Conservation (phyloP, 352 stramenopile species). For the Phytopythium boreale region DNA sequence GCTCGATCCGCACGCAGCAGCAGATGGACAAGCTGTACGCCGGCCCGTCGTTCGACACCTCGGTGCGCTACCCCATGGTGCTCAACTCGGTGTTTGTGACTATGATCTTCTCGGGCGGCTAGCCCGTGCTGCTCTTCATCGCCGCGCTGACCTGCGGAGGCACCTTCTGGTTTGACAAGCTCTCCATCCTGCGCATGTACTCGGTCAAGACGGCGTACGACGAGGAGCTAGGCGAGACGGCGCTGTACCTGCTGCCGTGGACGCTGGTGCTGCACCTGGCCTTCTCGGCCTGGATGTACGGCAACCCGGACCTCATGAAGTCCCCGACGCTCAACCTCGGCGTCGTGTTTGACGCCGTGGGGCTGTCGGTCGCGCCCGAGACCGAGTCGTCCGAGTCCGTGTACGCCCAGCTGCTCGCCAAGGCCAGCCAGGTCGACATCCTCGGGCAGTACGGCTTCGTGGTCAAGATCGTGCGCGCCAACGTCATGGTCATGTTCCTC, state of each 20-base stretch:
- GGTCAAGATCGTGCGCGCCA: constrained; percentile 66
- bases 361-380: constrained; percentile 19
- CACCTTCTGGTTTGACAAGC: constrained; percentile 83
- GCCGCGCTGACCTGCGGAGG: constrained; percentile 49
- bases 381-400: constrained; percentile 27
- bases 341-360: constrained; percentile 35
- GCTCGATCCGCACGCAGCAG: constrained; percentile 58
- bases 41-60: constrained; percentile 69
- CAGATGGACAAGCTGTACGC: constrained; percentile 81
- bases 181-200: constrained; percentile 72
- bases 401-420: constrained; percentile 37
- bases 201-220: constrained; percentile 81
- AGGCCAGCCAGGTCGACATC: constrained; percentile 43
- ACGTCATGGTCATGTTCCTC: constrained; percentile 73
- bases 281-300: constrained; percentile 85
- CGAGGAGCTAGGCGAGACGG: constrained; percentile 63
- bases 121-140: constrained; percentile 77
- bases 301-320: constrained; percentile 65
- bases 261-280: constrained; percentile 62
- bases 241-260: constrained; percentile 60
- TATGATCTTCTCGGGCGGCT: constrained; percentile 77
- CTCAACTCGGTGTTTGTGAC: constrained; percentile 87
- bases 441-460: constrained; percentile 55
- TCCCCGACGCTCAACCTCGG: constrained; percentile 41
- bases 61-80: constrained; percentile 77